A percentile compares a stretch with the other conserved stretches of the same genome.
These are phyloP conservation scores for Eutrema heterophyllum DNA, from an alignment of 345 rosid genomes.

Conservation along the genomic window DNA sequence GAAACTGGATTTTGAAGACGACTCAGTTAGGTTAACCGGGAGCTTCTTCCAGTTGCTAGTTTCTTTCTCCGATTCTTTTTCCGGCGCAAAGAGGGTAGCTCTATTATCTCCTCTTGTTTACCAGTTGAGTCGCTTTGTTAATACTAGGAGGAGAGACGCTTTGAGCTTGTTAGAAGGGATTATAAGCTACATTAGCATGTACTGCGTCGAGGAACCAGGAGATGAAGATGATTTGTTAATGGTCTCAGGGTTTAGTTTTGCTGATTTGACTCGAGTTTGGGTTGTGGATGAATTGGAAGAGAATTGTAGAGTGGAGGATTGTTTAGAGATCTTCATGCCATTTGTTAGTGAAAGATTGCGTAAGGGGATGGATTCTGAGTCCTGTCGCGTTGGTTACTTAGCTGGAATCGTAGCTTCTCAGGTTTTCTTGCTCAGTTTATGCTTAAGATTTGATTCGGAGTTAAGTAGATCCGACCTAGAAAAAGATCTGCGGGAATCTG, in stretches of 20 bases:
- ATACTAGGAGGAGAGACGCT: constrained; percentile 33
- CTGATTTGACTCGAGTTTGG: constrained; percentile 56
- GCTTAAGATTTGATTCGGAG: constrained; percentile 47
- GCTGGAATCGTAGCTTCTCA: constrained; percentile 73
- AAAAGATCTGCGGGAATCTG: constrained; percentile 40
- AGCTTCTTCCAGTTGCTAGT: constrained; percentile 55
- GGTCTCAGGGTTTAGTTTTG: constrained; percentile 40
- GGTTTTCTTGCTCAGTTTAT: constrained; percentile 45
- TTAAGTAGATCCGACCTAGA: constrained; percentile 31
- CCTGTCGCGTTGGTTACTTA: constrained; percentile 41
- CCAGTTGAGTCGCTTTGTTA: constrained; percentile 36
- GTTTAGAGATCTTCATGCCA: constrained; percentile 50
- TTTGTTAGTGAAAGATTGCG: constrained; percentile 40
- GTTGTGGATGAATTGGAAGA: constrained; percentile 40
- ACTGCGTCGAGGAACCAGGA: constrained; percentile 14
- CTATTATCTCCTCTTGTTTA: constrained; percentile 58
- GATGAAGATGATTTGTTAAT: constrained; percentile 30
- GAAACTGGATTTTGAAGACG: constrained; percentile 17
- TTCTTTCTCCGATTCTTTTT: constrained; percentile 44
- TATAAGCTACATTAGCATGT: constrained; percentile 45
- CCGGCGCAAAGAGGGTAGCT: constrained; percentile 43
- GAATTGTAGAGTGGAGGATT: constrained; percentile 29
- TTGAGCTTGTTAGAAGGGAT: constrained; percentile 53
- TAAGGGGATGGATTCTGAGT: constrained; percentile 29
- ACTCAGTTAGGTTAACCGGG: constrained; percentile 23